These are phyloP conservation scores for Carex scoparia DNA, from an alignment of 176 grass and related monocot genomes.

Conservation along the genomic window DNA sequence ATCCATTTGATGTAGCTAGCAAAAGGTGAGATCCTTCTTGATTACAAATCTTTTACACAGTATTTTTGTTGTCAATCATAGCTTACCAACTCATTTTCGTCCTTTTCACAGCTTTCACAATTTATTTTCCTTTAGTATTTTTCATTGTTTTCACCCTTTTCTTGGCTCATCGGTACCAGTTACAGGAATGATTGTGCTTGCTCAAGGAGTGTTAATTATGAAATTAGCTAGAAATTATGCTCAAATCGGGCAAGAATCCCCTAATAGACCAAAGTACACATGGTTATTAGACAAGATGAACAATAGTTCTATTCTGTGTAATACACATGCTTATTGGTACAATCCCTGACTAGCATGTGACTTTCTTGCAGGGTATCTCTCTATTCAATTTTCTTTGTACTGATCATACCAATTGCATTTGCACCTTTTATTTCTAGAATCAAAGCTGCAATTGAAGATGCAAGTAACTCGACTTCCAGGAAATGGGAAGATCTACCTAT, in stretches of 20 bases:
- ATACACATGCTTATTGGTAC: not conserved
- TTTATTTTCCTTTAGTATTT: not conserved
- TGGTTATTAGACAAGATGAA: not conserved
- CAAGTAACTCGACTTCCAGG: not conserved
- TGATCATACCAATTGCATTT: not conserved
- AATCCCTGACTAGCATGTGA: not conserved
- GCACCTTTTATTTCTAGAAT: not conserved
- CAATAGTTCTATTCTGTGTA: not conserved
- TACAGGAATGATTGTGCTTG: not conserved
- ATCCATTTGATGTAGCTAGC: not conserved
- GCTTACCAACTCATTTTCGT: not conserved
- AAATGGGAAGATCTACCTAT: constrained; percentile 28
- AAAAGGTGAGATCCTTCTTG: constrained; percentile 1
- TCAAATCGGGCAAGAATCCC: not conserved
- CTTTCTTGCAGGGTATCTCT: not conserved
- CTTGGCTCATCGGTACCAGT: not conserved
- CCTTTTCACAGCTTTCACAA: not conserved
- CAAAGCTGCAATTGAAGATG: not conserved
- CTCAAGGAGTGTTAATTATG: not conserved
- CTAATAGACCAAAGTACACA: not conserved
- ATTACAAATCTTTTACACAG: not conserved
- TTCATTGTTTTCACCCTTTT: not conserved
- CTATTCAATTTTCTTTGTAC: not conserved
- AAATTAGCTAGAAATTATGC: not conserved
- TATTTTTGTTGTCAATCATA: not conserved